phyloP scores from a whole-genome alignment of 768 basidiomycete species.

The Mycena crocata region DNA sequence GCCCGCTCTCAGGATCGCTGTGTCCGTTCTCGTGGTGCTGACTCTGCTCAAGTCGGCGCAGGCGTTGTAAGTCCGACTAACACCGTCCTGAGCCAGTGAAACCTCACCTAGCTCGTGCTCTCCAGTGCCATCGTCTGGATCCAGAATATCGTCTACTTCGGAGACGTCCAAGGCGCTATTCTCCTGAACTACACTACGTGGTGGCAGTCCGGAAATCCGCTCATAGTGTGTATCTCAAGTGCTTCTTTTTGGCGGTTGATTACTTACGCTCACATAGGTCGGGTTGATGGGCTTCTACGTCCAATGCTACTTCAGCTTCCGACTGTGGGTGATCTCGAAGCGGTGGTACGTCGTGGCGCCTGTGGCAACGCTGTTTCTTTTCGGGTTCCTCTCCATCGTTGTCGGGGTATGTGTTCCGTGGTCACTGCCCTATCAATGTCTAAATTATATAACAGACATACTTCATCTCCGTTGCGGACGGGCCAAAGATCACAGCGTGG shows the following conservation, averaged over 20 bases:
- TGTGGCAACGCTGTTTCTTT: conserved; percentile 36
- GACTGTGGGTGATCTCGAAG: conserved; percentile 43
- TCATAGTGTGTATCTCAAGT: conserved; percentile 38
- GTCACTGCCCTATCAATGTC: background rate
- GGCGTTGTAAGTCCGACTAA: background rate
- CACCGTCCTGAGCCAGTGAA: too few species aligned
- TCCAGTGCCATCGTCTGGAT: conserved; percentile 45
- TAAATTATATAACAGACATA: background rate
- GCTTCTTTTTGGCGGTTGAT: background rate
- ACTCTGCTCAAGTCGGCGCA: background rate
- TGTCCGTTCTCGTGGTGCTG: background rate
- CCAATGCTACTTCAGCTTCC: conserved; percentile 44
- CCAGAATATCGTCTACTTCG: conserved; percentile 40
- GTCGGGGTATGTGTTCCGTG: conserved; percentile 32
- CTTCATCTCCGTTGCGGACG: background rate
- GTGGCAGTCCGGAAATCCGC: conserved; percentile 45
- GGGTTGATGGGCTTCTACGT: conserved; percentile 46
- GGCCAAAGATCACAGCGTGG: background rate
- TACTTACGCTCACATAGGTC: conserved; percentile 32
- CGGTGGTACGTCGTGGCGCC: conserved; percentile 36
- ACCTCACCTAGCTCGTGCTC: background rate
- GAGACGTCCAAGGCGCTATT: conserved; percentile 43
- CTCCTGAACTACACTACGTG: conserved; percentile 43
- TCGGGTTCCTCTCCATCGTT: conserved; percentile 41
- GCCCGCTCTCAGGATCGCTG: background rate